Conservation (phyloP, 2,329 filamentous ascomycete genomes). For the Arthrobotrys sinensis region DNA sequence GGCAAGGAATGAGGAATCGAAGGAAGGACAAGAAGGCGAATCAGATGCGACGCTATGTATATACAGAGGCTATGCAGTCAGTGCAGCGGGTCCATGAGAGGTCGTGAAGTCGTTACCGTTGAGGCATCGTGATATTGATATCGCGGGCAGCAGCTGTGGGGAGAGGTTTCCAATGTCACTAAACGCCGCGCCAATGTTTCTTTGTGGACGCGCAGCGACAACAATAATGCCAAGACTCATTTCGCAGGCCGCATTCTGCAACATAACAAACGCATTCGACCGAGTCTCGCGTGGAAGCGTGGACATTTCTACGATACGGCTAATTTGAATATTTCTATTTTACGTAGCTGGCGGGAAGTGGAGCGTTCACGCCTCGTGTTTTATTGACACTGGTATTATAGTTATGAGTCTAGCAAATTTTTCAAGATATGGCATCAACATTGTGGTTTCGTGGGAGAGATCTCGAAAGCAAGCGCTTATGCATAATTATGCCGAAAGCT, state of each 20-base stretch:
- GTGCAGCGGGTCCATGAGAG: conserved; percentile 13
- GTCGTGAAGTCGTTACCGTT: conserved; percentile 50
- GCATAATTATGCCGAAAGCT: no score
- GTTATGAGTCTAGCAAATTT: no score
- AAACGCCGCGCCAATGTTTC: neutral
- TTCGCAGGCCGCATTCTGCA: neutral
- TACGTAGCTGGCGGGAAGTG: neutral
- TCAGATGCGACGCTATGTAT: conserved; percentile 32
- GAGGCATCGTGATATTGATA: conserved; percentile 37
- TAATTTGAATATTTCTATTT: neutral
- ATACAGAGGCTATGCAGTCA: conserved; percentile 32
- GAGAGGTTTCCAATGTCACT: conserved; percentile 3
- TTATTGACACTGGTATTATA: no score
- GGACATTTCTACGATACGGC: neutral
- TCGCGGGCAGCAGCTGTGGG: conserved; percentile 36
- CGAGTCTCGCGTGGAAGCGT: neutral
- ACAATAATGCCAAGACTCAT: conserved; percentile 43
- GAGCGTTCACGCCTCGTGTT: no score
- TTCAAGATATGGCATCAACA: no score
- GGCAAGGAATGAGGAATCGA: neutral
- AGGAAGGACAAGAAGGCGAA: neutral
- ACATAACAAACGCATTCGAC: conserved; percentile 16
- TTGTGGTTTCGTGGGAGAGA: no score
- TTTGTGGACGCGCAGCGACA: conserved; percentile 48
- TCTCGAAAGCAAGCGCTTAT: no score